A percentile compares a stretch with the other conserved stretches of the same genome.
Evolutionary conservation across 805 yeast genomes (phyloP).

Genomic region (Yarrowia hollandica): DNA sequence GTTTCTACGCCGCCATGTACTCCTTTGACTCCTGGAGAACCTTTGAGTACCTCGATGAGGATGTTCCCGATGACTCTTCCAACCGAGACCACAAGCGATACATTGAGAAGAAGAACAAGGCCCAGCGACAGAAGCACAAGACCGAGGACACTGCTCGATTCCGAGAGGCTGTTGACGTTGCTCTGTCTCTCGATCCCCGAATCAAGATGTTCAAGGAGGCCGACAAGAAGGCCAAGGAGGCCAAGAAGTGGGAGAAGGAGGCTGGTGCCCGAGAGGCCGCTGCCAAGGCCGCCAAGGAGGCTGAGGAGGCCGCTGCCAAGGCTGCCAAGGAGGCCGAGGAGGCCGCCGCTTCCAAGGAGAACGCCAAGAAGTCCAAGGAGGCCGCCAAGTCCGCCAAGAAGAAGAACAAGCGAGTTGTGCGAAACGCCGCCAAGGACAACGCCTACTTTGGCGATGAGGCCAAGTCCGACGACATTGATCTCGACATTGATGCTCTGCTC

Average conservation of each 20-base stretch:
- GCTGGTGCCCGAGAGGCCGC: constrained; percentile 97
- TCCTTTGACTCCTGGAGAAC: constrained; percentile 97
- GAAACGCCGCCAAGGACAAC: constrained; percentile 78
- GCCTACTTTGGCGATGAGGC: constrained; percentile 75
- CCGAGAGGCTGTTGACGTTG: constrained; percentile 82
- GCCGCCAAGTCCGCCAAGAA: constrained; percentile 85
- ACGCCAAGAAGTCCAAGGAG: constrained; percentile 93
- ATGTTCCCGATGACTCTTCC: constrained; percentile 97
- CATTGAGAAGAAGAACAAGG: constrained; percentile 95
- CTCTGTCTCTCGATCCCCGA: constrained; percentile 89
- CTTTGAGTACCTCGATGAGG: constrained; percentile 97
- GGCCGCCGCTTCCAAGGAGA: constrained; percentile 63
- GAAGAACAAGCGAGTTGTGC: constrained; percentile 90
- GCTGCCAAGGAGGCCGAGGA: constrained; percentile 72
- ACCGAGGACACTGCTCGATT: constrained; percentile 93
- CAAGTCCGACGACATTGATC: constrained; percentile 57
- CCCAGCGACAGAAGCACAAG: constrained; percentile 95
- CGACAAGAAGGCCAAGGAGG: constrained; percentile 92
- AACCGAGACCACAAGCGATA: constrained; percentile 99
- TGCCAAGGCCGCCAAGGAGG: constrained; percentile 81
- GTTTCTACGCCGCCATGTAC: constrained; percentile 88
- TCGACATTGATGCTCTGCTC: constrained; percentile 75
- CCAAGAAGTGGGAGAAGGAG: constrained; percentile 95
- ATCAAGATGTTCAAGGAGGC: constrained; percentile 88
- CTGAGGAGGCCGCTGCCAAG: constrained; percentile 84